Percentiles rank a stretch among this genome's conserved stretches.
Evolutionary conservation across 345 rosid genomes (phyloP).

Genomic region (Brassica cretica): DNA sequence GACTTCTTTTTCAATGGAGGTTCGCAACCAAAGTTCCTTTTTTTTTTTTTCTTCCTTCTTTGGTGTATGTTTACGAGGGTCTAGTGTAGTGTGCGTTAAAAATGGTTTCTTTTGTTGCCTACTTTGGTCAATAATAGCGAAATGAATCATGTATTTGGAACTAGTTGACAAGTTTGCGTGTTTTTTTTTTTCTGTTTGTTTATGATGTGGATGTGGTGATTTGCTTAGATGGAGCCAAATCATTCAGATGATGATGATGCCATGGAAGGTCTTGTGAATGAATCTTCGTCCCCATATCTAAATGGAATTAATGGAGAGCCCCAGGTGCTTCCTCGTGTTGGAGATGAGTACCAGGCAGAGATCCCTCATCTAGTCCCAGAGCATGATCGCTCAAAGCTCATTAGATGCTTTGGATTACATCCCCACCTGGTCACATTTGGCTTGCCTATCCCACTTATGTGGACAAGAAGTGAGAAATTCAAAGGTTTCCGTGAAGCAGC

Average conservation of each 20-base stretch:
- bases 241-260: conserved; percentile 40
- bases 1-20: conserved; percentile 45
- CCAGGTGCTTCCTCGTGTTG: conserved; percentile 53
- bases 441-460: conserved; percentile 55
- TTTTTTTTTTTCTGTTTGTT: neutral
- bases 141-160: neutral
- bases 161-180: neutral
- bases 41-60: neutral
- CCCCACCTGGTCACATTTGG: conserved; percentile 29
- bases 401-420: conserved; percentile 23
- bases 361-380: conserved; percentile 45
- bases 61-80: neutral
- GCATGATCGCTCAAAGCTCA: conserved; percentile 35
- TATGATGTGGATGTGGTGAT: neutral
- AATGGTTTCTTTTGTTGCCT: conserved; percentile 9
- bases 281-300: conserved; percentile 38
- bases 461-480: conserved; percentile 50
- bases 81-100: conserved; percentile 24
- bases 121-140: neutral
- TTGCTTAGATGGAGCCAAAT: conserved; percentile 43
- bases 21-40: conserved; percentile 23
- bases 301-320: conserved; percentile 50
- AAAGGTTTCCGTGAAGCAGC: conserved; percentile 41
- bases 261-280: conserved; percentile 44
- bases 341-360: conserved; percentile 58